These are phyloP conservation scores for Lepiota brunneoincarnata DNA, from an alignment of 768 basidiomycete species.

Conservation along the genomic window DNA sequence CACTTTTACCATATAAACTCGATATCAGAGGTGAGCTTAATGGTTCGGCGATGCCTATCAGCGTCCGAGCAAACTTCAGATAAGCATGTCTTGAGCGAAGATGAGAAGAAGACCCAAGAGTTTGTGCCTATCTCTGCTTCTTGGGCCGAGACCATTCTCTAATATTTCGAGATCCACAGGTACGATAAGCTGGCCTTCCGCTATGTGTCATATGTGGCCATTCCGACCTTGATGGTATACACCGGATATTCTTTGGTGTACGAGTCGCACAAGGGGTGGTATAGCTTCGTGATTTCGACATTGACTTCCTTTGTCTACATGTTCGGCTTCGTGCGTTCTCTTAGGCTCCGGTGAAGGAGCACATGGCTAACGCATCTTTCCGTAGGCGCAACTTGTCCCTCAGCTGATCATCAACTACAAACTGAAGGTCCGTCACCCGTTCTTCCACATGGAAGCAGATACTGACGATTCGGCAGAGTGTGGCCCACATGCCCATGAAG, in stretches of 20 bases:
- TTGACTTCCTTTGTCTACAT: slow-evolving; percentile 92
- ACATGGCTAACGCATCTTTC: slow-evolving; percentile 11
- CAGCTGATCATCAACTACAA: slow-evolving; percentile 97
- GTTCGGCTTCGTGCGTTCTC: slow-evolving; percentile 90
- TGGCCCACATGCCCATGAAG: slow-evolving; percentile 98
- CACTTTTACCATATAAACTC: slow-evolving; percentile 73
- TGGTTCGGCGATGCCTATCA: slow-evolving; percentile 10
- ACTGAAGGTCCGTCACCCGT: slow-evolving; percentile 63
- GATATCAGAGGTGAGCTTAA: slow-evolving; percentile 67
- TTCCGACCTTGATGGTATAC: slow-evolving; percentile 77
- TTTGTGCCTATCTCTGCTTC: slow-evolving; percentile 34
- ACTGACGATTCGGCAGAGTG: slow-evolving; percentile 52
- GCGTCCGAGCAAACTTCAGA: slow-evolving; percentile 42
- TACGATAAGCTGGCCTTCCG: slow-evolving; percentile 93
- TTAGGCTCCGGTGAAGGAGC: neutral
- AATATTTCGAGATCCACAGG: slow-evolving; percentile 34
- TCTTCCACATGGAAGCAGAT: slow-evolving; percentile 6
- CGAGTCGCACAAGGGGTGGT: slow-evolving; percentile 90
- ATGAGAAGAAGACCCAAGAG: slow-evolving; percentile 98
- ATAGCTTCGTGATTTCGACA: slow-evolving; percentile 92
- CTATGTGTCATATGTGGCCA: slow-evolving; percentile 88
- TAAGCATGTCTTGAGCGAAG: slow-evolving; percentile 94
- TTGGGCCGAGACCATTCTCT: slow-evolving; percentile 7
- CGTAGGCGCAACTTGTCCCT: slow-evolving; percentile 78
- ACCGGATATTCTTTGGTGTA: slow-evolving; percentile 79